Evolutionary conservation across 352 stramenopile species (phyloP), one percentile per base, ranked within the genome.

Genomic region (Globisporangium viniferum): DNA sequence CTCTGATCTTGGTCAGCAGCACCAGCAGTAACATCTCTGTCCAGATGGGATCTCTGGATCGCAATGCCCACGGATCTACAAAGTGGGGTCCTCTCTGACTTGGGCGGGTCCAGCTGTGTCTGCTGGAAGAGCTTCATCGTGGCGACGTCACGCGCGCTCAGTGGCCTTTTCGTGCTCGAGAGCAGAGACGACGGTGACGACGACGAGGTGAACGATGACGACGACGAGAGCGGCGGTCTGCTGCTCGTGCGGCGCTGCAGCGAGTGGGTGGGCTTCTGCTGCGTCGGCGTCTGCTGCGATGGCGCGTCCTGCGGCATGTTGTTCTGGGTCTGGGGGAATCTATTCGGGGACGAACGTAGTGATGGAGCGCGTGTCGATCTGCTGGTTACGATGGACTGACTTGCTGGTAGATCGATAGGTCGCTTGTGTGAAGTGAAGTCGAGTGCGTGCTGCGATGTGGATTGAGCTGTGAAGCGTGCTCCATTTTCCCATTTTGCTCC

Each of bases 41-140:
- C 39, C 20, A 58, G 22, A 15, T 69, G 41, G 27, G 62, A 46
- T 5, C 62, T 51, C 39, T 69, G 53, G 51, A 68, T 56, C 18
- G 61, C 48, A 27, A 72, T 72, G n/a, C 67, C 61, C n/a, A 69
- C 67, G 20, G 61, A 49, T 3, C 60, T 22, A 20, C 44, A 53
- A 39, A 68, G 51, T 22, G 60, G 54, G 54, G 60, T 64, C 18
- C 24, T 60, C 33, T 56, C 58, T 2, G 59, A 51, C 10, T 27
- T 10, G 3, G 65, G 65, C 6, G 62, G 8, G 14, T 41, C 14
- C 31, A 49, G 44, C 31, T 58, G 44, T 5, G 44, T 49, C 51
- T 59, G 48, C 60, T 39, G 46, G 31, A 66, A 59, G 29, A 82
- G 64, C 41, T 64, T 67, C 66, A 82, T 75, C 35, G 74, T 67